Base-by-base conservation (phyloP, 352 stramenopile genomes). In the Phytophthora citricola region DNA sequence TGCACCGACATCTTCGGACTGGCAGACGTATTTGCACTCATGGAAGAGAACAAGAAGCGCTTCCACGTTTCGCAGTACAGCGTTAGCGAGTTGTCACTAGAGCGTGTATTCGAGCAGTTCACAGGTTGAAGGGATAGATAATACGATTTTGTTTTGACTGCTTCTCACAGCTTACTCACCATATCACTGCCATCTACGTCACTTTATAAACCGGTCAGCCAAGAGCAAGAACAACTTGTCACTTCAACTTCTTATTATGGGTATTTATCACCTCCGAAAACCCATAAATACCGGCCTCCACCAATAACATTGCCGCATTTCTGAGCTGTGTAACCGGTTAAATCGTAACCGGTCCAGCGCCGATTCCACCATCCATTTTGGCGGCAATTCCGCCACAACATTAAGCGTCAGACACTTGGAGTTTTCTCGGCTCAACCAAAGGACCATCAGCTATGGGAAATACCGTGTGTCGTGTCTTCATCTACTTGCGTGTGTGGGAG, bases 51-150 rank as follows among this genome's bases (percentile, higher is more conserved):
- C 55, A 98, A 97, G 75, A 27, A 56, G 5, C 56, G 49, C 22
- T 90, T 97, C 49, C 45, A 70, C 11, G 91, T 98, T 47, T 71
- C 85, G 50, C 89, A 96, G 51, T 98, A 98, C 73, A 96, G 78
- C 59, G 78, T 98, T 32, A 96, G 86, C 40, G 92, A 98, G 61
- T 75, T 96, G 38, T 96, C 92, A 1, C 80, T 98, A 1, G 94
- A 98, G 73, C 87, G 91, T 20, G 90, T 98, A 14, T 98, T 98
- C 69, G 95, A 98, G 71, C 79, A 96, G 59, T 97, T 98, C 56
- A 93, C 91, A 43, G 89, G 67, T 27, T 79, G 41, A 58, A 24
- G 14, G 4, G 11, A 4, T 46, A 31, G 31, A n/a, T 59, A 54
- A 54, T 52, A 52, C 12, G 8, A 36, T 14, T 36, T 36, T 36